Evolutionary conservation across 352 stramenopile species (phyloP), one percentile per base, ranked within the genome.

Genomic region (Globisporangium cylindrosporum): DNA sequence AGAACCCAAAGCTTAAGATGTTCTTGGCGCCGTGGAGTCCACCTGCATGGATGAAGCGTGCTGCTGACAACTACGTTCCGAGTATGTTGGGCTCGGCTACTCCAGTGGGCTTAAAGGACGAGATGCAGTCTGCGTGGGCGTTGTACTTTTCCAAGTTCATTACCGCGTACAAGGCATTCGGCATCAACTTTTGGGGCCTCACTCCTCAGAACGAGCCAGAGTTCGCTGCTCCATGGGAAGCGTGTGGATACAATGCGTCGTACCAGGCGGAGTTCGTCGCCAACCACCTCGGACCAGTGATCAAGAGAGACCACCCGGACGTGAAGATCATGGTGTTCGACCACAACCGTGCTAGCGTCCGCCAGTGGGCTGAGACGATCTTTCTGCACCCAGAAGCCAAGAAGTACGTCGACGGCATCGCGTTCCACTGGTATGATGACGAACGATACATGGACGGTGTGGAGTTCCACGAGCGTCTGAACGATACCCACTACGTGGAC

Each of bases 121-220:
- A 89, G 22, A 75, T 86, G 22, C 80, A 88, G 4, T 66, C 76
- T 22, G 75, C 91, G 1, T 97, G 89, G 91, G 93, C 93, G 2
- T 68, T 93, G 9, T 98, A 98, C 74, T 97, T 98, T 74, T 94
- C 89, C 66, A 94, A 94, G 70, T 98, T 97, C 62, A 95, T 98
- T 59, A 78, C 76, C 27, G 93, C 90, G 22, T 98, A 98, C 80
- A 93, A 95, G 69, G 68, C 82, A 6, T 75, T 92, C 29, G 87
- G 83, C 6, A 82, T 97, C 20, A 18, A 74, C 12, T 93, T 98
- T 61, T 98, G 91, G 91, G 91, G 88, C 3, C 70, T 98, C 41
- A 94, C 91, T 15, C 84, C 91, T 5, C 93, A 98, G 71, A 98
- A 98, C 70, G 93, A 98, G 64, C 90, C 92, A 6, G 79, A 97